Percentiles rank a stretch among this genome's conserved stretches.
These are phyloP conservation scores for Magnolia officinalis DNA, from an alignment of 164 flowering plant species.

Conservation along the genomic window DNA sequence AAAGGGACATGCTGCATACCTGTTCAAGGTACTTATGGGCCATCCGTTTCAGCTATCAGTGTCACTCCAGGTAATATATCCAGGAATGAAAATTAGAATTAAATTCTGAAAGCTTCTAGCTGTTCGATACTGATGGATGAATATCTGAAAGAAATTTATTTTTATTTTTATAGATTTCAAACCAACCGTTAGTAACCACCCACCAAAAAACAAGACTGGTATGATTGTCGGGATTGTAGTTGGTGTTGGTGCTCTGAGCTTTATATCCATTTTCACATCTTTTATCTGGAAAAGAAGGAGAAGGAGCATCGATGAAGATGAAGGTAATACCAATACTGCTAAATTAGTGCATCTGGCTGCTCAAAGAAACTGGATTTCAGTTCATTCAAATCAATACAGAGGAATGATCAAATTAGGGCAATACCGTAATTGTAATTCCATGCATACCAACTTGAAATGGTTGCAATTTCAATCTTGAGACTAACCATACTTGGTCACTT, in stretches of 20 bases:
- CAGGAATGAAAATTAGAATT: neutral
- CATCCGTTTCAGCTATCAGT: conserved; percentile 79
- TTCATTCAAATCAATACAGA: neutral
- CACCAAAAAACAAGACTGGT: conserved; percentile 48
- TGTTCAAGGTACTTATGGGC: conserved; percentile 70
- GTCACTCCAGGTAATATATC: conserved; percentile 59
- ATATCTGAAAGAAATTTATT: neutral
- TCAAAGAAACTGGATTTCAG: neutral
- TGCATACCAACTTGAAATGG: too few relatives aligned
- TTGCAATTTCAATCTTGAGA: too few relatives aligned
- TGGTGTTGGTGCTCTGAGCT: conserved; percentile 35
- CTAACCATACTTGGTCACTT: too few relatives aligned
- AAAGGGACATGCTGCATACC: conserved; percentile 95
- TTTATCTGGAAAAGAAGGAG: conserved; percentile 34
- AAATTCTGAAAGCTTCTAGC: neutral
- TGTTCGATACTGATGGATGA: neutral
- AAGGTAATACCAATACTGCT: conserved; percentile 38
- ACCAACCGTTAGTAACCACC: conserved; percentile 54
- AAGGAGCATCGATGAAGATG: conserved; percentile 27
- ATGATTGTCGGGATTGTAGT: conserved; percentile 55
- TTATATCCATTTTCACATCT: conserved; percentile 22
- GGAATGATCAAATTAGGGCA: too few relatives aligned
- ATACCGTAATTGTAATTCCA: too few relatives aligned
- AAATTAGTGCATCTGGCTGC: neutral
- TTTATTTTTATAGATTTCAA: neutral